phyloP scores from a whole-genome alignment of 495 filamentous ascomycete genomes.

The Penicillium diatomitis region DNA sequence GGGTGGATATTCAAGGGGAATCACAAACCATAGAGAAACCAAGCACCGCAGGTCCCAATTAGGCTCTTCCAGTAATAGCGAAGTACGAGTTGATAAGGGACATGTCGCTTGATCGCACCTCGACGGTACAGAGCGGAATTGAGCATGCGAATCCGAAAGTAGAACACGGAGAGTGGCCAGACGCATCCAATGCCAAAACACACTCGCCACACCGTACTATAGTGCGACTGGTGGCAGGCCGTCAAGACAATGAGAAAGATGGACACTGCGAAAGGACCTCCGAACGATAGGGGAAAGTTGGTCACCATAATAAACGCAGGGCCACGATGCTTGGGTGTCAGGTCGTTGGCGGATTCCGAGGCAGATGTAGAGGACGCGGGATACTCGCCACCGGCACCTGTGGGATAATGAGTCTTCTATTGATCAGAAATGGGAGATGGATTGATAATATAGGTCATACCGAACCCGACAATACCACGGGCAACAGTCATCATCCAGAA shows the following conservation, averaged over 20 bases:
- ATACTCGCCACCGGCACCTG: slow-evolving; percentile 36
- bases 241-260: slow-evolving; percentile 41
- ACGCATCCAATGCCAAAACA: slow-evolving; percentile 44
- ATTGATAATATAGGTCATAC: slow-evolving; percentile 6
- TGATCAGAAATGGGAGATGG: neutral
- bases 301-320: slow-evolving; percentile 46
- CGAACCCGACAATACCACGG: slow-evolving; percentile 40
- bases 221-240: slow-evolving; percentile 28
- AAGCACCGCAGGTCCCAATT: slow-evolving; percentile 39
- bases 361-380: slow-evolving; percentile 38
- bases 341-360: slow-evolving; percentile 43
- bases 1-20: too few relatives aligned
- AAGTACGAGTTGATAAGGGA: slow-evolving; percentile 36
- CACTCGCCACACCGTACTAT: slow-evolving; percentile 42
- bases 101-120: slow-evolving; percentile 36
- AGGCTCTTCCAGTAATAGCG: slow-evolving; percentile 41
- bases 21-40: slow-evolving; percentile 41
- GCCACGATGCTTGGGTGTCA: slow-evolving; percentile 31
- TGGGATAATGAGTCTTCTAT: neutral
- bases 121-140: slow-evolving; percentile 42
- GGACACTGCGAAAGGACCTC: slow-evolving; percentile 38
- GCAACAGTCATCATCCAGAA: slow-evolving; percentile 48
- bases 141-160: slow-evolving; percentile 45
- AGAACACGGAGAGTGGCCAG: slow-evolving; percentile 42
- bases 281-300: slow-evolving; percentile 43